Percentiles rank a stretch among this genome's conserved stretches.
phyloP scores from a whole-genome alignment of 257 asterid genomes.

The Solanum tarijense region DNA sequence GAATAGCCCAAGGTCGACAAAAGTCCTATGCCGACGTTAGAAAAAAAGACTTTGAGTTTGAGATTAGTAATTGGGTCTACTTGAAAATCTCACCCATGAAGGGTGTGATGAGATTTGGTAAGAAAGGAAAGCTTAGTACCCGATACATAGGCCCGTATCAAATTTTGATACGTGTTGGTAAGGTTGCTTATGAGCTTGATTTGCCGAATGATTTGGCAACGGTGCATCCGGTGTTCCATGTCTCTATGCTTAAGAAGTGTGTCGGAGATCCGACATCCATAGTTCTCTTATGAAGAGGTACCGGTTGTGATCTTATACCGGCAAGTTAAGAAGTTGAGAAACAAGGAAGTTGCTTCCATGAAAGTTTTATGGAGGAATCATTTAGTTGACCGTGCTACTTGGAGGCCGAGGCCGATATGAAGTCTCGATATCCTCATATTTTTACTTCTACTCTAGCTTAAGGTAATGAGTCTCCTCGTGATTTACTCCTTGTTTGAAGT shows the following conservation, averaged over 20 bases:
- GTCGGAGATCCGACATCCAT: not conserved
- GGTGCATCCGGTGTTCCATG: not conserved
- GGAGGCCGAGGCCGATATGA: not conserved
- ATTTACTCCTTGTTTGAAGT: not conserved
- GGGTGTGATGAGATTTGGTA: not conserved
- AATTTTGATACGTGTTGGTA: not conserved
- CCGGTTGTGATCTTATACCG: not conserved
- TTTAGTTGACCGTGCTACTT: not conserved
- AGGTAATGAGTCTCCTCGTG: not conserved
- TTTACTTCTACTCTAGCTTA: not conserved
- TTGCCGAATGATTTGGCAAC: too few relatives aligned
- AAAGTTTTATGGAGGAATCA: not conserved
- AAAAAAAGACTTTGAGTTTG: not conserved
- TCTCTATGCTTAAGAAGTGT: not conserved
- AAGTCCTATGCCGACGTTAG: not conserved
- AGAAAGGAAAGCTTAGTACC: too few relatives aligned
- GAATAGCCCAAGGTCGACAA: not conserved
- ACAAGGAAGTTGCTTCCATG: not conserved
- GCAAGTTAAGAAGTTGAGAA: not conserved
- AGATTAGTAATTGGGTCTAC: not conserved
- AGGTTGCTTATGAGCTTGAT: not conserved
- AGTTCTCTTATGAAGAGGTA: not conserved
- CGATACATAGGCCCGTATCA: not conserved
- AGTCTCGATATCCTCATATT: not conserved
- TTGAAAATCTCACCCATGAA: not conserved